Percentiles rank a stretch among this genome's conserved stretches.
Conservation (phyloP, 345 rosid genomes). For the Combretum micranthum region DNA sequence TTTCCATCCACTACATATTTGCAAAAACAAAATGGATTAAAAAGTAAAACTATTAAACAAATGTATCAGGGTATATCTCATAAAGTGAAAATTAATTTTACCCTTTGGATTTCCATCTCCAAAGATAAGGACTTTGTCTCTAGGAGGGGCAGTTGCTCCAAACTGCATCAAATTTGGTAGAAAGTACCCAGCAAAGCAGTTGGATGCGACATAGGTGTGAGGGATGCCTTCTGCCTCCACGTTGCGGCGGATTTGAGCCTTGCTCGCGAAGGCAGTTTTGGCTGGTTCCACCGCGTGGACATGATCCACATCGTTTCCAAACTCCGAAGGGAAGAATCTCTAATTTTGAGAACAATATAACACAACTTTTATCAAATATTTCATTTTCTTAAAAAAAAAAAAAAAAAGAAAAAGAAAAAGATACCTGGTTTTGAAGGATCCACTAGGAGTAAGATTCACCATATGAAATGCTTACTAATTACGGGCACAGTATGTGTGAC, state of each 20-base stretch:
- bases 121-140: constrained; percentile 42
- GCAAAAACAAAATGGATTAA: not conserved
- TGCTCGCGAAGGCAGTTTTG: constrained; percentile 21
- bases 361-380: no score
- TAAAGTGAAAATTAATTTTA: constrained; percentile 3
- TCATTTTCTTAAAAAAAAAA: no score
- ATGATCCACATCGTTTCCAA: constrained; percentile 55
- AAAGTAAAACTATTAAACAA: not conserved
- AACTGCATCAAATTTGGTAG: constrained; percentile 40
- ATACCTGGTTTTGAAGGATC: no score
- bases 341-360: constrained; percentile 2
- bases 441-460: no score
- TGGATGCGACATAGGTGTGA: constrained; percentile 33
- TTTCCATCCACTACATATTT: not conserved
- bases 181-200: constrained; percentile 49
- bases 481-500: no score
- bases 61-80: not conserved
- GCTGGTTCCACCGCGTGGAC: constrained; percentile 48
- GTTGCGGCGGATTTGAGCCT: constrained; percentile 41
- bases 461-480: no score
- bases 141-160: constrained; percentile 43
- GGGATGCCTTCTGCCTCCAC: constrained; percentile 51
- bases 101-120: constrained; percentile 68
- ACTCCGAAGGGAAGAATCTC: constrained; percentile 71
- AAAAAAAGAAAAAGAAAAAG: no score